Evolutionary conservation across 192 early-diverging fungal species (phyloP).

Genomic region (Chytriomyces sp.): DNA sequence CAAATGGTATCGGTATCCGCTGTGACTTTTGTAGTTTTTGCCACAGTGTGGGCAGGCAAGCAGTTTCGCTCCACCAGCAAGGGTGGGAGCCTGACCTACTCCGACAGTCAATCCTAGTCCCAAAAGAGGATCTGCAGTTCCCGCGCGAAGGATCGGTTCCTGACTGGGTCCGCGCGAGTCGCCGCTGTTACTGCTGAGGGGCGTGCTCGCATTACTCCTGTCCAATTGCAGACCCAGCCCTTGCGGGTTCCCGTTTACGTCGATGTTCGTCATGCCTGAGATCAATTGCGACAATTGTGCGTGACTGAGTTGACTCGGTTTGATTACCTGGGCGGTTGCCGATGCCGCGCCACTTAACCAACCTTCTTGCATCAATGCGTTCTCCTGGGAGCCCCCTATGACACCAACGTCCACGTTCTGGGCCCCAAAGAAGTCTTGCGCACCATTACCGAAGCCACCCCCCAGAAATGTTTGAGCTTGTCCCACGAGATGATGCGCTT

Average conservation of each 20-base stretch:
- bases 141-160: no score
- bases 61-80: not conserved
- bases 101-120: no score
- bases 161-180: no score
- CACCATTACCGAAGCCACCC: not conserved
- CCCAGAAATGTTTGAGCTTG: constrained; percentile 22
- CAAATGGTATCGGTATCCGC: constrained; percentile 89
- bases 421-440: constrained; percentile 10
- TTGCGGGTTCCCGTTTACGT: not conserved
- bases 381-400: no score
- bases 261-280: not conserved
- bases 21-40: constrained; percentile 90
- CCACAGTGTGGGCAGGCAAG: constrained; percentile 55
- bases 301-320: not conserved
- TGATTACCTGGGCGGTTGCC: not conserved
- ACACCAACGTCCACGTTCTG: no score
- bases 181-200: no score
- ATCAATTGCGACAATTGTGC: constrained; percentile 1
- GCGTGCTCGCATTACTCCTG: no score
- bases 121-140: no score
- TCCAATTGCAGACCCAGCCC: no score
- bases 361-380: no score
- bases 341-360: no score
- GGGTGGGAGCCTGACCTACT: no score
- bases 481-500: constrained; percentile 29